phyloP scores from a whole-genome alignment of 257 asterid species.

The Solanum virginianum region DNA sequence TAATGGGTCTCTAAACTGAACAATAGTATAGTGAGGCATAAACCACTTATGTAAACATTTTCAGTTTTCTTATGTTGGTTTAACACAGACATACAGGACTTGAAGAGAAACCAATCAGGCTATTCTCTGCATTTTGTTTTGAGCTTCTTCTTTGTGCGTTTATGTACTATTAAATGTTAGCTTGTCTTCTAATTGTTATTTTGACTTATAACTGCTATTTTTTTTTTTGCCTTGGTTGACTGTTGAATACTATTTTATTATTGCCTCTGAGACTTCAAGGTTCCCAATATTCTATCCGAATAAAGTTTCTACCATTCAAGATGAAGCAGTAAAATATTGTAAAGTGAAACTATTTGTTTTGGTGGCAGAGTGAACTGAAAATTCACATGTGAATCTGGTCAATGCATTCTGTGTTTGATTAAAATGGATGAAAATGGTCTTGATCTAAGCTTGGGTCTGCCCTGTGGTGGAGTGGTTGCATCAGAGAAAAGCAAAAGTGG shows the following conservation, averaged over 20 bases:
- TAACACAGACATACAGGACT: not conserved
- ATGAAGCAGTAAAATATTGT: not conserved
- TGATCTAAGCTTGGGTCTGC: slow-evolving; percentile 70
- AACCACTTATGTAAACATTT: not conserved
- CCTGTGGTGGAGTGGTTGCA: slow-evolving; percentile 57
- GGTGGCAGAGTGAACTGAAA: not conserved
- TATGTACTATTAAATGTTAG: not conserved
- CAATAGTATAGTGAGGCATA: not conserved
- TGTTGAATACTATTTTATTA: not conserved
- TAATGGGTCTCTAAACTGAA: not conserved
- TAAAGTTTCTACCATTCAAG: not conserved
- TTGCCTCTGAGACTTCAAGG: not conserved
- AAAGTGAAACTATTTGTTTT: not conserved
- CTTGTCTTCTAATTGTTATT: not conserved
- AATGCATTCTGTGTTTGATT: not conserved
- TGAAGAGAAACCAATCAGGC: not conserved
- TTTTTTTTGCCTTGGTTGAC: not conserved
- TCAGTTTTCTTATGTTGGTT: not conserved
- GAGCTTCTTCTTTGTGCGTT: not conserved
- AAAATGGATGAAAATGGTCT: slow-evolving; percentile 84
- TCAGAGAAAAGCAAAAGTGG: slow-evolving; percentile 43
- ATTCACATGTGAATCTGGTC: not conserved
- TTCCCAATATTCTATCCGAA: not conserved
- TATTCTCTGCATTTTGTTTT: not conserved
- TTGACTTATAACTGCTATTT: not conserved